Percentiles rank a stretch among this genome's conserved stretches.
phyloP scores from a whole-genome alignment of 805 yeast genomes.

The Groenewaldozyma salmanticensis region DNA sequence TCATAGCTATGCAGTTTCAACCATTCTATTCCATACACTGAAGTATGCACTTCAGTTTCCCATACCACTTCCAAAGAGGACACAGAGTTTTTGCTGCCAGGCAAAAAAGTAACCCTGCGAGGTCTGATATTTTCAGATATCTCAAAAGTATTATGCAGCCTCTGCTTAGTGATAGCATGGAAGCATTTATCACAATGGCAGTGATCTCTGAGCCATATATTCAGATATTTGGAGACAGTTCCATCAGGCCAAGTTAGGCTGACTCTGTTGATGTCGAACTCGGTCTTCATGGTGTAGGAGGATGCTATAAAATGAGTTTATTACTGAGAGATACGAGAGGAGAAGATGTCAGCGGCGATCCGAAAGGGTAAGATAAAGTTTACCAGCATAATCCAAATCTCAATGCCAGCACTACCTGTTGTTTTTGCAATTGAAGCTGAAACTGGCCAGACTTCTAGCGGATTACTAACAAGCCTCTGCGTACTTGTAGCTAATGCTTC shows the following conservation, averaged over 20 bases:
- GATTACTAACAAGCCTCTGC: no score
- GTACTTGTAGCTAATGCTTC: no score
- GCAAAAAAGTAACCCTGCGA: slow-evolving; percentile 12
- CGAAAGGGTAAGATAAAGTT: no score
- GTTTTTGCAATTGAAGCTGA: no score
- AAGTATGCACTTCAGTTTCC: slow-evolving; percentile 32
- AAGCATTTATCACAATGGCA: slow-evolving; percentile 51
- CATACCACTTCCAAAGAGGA: slow-evolving; percentile 25
- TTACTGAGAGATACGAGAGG: no score
- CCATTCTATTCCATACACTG: slow-evolving; percentile 35
- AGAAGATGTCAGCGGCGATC: no score
- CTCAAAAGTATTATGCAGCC: slow-evolving; percentile 45
- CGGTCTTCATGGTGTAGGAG: slow-evolving; percentile 1
- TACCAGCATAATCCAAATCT: no score
- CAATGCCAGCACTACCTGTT: no score
- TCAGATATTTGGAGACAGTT: slow-evolving; percentile 23
- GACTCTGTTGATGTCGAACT: not conserved
- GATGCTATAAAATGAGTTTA: not conserved
- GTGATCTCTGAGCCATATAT: slow-evolving; percentile 57
- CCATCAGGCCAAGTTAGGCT: slow-evolving; percentile 4
- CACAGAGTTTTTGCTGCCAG: slow-evolving; percentile 1
- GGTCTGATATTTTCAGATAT: slow-evolving; percentile 29
- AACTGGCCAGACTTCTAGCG: no score
- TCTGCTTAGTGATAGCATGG: slow-evolving; percentile 47
- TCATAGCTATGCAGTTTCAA: slow-evolving; percentile 42